Evolutionary conservation across 2,329 filamentous ascomycete species (phyloP), one percentile per base, ranked within the genome.

Genomic region (Fusarium sp.): DNA sequence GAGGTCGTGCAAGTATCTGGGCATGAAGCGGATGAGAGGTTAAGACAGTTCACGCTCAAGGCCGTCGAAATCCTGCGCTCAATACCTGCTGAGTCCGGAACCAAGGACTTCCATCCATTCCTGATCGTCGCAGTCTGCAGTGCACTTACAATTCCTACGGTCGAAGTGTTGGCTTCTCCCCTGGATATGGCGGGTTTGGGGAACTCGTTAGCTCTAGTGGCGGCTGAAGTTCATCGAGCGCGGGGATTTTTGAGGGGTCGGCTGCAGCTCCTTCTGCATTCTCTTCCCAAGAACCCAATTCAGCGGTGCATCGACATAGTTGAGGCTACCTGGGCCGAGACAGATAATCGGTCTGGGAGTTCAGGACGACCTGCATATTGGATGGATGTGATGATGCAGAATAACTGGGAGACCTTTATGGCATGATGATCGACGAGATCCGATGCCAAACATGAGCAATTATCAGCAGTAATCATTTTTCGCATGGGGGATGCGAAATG

Each of bases 321-420:
- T 10, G 35, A 54, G 2, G 50, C 50, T 10, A 54, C 50, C 0
- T 54, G 50, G 50, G 20, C 33, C 0, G 35, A 36, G 24, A 38
- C 50, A 4, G 50, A 54, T 16, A 54, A n/a, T 38, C 33, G 20
- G 0, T 0, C 1, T 7, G 24, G 24, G 10, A n/a, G 11, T 10
- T 5, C 10, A 1, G 33, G 50, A 8, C 35, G 24, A 10, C 20
- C 50, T 38, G 24, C 35, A 2, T 54, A 54, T 0, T 54, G 50
- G 50, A 54, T 54, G 50, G 50, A 54, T 11, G 35, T 54, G 18
- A 54, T 54, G 50, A 54, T 54, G 11, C 33, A 38, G 50, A 54
- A 38, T 2, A 38, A 30, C 0, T 54, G 50, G 50, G 50, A 54
- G 33, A 54, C 50, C 6, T 54, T 54, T n/a, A 54, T 54, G 50